A percentile compares a stretch with the other conserved stretches of the same genome.
These are phyloP conservation scores for Arxiozyma heterogenica DNA, from an alignment of 1,139 yeast genomes.

Conservation along the genomic window DNA sequence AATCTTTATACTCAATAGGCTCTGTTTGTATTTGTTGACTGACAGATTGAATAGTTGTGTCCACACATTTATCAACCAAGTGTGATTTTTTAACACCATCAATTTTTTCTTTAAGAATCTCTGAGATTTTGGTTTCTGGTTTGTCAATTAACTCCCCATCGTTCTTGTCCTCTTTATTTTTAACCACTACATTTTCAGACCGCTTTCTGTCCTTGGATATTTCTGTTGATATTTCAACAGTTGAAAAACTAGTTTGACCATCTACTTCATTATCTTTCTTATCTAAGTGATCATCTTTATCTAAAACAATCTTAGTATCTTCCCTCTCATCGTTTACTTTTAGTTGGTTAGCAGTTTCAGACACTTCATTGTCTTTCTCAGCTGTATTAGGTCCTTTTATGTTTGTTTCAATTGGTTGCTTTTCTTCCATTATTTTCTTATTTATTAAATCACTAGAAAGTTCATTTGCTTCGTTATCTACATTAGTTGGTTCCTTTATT, in stretches of 20 bases:
- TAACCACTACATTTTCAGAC: background rate
- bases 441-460: background rate
- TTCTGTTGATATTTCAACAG: background rate
- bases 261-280: background rate
- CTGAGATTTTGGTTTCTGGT: background rate
- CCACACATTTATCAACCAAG: background rate
- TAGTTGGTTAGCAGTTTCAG: slow-evolving; percentile 4
- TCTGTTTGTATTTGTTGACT: slow-evolving; percentile 10
- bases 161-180: background rate
- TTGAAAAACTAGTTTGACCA: background rate
- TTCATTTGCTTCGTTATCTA: background rate
- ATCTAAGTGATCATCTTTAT: background rate
- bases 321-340: slow-evolving; percentile 2
- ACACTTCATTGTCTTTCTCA: background rate
- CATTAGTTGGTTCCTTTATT: background rate
- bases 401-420: slow-evolving; percentile 4
- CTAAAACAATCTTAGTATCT: slow-evolving; percentile 1
- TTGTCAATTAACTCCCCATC: background rate
- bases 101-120: background rate
- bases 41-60: slow-evolving; percentile 1
- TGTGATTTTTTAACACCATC: background rate
- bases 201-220: background rate
- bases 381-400: slow-evolving; percentile 1
- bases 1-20: background rate
- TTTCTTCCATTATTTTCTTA: background rate